These are phyloP conservation scores for Gamarada debralockiae DNA, from an alignment of 495 filamentous ascomycete genomes.

Conservation along the genomic window DNA sequence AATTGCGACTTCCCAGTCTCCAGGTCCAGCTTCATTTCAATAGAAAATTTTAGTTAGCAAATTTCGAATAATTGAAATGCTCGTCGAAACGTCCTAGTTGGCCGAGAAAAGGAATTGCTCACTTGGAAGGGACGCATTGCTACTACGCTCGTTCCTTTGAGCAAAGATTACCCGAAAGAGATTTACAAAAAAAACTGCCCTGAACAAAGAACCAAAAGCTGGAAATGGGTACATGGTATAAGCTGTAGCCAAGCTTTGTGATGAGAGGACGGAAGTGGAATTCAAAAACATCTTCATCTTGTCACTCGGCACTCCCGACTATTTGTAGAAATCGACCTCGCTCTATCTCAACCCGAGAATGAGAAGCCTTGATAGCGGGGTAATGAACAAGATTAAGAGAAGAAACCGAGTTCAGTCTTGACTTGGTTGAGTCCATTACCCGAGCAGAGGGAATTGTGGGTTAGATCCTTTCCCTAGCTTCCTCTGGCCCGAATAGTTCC, in stretches of 20 bases:
- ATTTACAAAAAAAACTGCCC: not conserved
- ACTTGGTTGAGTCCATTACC: not conserved
- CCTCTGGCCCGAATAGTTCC: too few relatives aligned
- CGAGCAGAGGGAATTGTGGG: not conserved
- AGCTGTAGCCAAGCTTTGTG: not conserved
- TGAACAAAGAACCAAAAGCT: not conserved
- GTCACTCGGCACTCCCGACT: not conserved
- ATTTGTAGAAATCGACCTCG: not conserved
- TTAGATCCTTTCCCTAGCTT: not conserved
- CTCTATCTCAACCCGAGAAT: not conserved
- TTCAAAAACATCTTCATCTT: not conserved
- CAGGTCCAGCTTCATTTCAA: not conserved
- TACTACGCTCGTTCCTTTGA: not conserved
- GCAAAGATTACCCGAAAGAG: not conserved
- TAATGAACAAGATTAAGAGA: not conserved
- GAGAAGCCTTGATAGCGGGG: not conserved
- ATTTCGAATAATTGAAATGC: not conserved
- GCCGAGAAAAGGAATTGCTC: not conserved
- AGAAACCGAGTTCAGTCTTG: not conserved
- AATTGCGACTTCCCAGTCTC: constrained; percentile 7
- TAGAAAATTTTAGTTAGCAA: not conserved
- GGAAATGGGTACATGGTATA: not conserved
- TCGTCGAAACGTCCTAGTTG: not conserved
- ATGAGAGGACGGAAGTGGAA: not conserved
- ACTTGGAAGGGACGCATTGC: not conserved